Conservation (phyloP, 2,329 filamentous ascomycete species). For the Calonectria pseudoreteaudii region DNA sequence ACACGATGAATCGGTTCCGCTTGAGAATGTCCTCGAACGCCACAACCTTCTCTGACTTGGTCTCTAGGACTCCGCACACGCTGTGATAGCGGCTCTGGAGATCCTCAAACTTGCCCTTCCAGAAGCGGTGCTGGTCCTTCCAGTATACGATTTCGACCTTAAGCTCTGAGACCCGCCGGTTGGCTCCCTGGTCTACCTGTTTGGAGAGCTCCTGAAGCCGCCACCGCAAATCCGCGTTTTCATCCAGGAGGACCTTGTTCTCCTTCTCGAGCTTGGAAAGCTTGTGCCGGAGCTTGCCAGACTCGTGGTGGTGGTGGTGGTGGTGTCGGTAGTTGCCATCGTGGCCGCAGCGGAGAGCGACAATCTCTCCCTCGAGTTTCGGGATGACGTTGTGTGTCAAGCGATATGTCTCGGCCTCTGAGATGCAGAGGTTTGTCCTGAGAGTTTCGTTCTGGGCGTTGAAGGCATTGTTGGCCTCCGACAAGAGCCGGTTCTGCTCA, state of each 20-base stretch:
- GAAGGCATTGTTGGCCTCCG: constrained; percentile 50
- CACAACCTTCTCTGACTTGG: constrained; percentile 47
- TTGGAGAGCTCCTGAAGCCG: constrained; percentile 50
- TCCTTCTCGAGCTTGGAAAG: constrained; percentile 52
- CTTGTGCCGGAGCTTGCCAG: constrained; percentile 49
- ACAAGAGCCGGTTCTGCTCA: constrained; percentile 50
- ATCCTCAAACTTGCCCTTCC: constrained; percentile 46
- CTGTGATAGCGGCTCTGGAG: constrained; percentile 44
- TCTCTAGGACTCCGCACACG: constrained; percentile 43
- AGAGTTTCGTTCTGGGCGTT: constrained; percentile 48
- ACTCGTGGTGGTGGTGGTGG: constrained; percentile 46
- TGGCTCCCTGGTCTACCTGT: constrained; percentile 47
- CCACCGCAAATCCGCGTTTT: constrained; percentile 50
- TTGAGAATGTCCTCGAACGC: constrained; percentile 50
- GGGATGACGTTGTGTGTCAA: constrained; percentile 48
- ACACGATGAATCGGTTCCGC: constrained; percentile 44
- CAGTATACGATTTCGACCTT: constrained; percentile 49
- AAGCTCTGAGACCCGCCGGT: constrained; percentile 48
- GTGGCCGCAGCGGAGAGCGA: constrained; percentile 51
- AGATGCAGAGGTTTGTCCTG: constrained; percentile 49
- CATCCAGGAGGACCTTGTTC: constrained; percentile 48
- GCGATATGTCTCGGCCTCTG: constrained; percentile 51
- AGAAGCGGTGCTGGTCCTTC: constrained; percentile 47
- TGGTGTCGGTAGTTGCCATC: constrained; percentile 48
- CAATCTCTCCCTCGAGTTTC: constrained; percentile 52